phyloP scores from a whole-genome alignment of 2,329 filamentous ascomycete genomes.

The Dactylellina drechsleri region DNA sequence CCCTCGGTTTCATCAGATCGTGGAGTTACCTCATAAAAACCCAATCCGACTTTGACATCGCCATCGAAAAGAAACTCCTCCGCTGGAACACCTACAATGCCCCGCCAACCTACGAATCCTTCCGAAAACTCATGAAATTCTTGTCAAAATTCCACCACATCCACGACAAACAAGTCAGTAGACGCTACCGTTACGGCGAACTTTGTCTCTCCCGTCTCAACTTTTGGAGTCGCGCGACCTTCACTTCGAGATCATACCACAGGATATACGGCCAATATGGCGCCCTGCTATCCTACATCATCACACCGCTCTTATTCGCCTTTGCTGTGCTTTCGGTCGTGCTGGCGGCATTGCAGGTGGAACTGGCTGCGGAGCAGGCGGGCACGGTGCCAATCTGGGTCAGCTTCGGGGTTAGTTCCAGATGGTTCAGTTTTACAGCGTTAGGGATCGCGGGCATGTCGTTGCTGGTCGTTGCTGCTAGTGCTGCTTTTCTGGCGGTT shows the following conservation, averaged over 20 bases:
- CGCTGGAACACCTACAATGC: conserved; percentile 57
- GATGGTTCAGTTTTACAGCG: conserved; percentile 15
- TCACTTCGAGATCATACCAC: conserved; percentile 9
- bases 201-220: conserved; percentile 61
- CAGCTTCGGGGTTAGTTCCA: conserved; percentile 5
- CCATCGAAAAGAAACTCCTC: conserved; percentile 59
- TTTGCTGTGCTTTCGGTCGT: conserved; percentile 59
- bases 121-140: conserved; percentile 2
- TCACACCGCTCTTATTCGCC: conserved; percentile 53
- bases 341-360: conserved; percentile 61
- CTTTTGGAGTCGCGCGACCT: conserved; percentile 4
- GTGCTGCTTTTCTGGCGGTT: conserved; percentile 6
- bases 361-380: conserved; percentile 61
- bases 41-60: conserved; percentile 62
- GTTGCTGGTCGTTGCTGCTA: neutral
- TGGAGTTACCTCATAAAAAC: conserved; percentile 60
- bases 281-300: conserved; percentile 2
- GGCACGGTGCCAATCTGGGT: conserved; percentile 11
- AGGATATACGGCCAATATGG: conserved; percentile 20
- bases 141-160: conserved; percentile 5
- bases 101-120: conserved; percentile 10
- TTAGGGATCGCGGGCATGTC: conserved; percentile 2
- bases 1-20: conserved; percentile 60
- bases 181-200: conserved; percentile 61
- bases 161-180: conserved; percentile 52